phyloP scores from a whole-genome alignment of 768 basidiomycete species.

The Pulveroboletus sp. region DNA sequence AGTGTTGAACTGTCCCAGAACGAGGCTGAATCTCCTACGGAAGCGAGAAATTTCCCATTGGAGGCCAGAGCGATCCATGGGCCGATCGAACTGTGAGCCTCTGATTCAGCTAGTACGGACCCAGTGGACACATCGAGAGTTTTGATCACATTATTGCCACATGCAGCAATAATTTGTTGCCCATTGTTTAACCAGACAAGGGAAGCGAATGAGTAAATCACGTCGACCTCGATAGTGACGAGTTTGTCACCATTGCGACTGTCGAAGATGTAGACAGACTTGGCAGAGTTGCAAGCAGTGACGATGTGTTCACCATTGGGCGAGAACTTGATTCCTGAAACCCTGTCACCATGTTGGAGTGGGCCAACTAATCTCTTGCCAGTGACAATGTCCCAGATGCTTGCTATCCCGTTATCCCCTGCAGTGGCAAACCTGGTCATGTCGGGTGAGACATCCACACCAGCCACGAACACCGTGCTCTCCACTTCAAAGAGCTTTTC shows the following conservation, averaged over 20 bases:
- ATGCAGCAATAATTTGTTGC: neutral
- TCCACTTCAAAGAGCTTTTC: neutral
- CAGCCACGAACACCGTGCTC: fast-evolving
- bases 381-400: neutral
- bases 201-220: neutral
- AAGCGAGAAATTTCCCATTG: neutral
- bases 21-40: neutral
- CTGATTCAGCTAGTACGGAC: neutral
- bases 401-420: neutral
- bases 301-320: neutral
- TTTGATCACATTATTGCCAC: neutral
- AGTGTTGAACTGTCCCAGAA: neutral
- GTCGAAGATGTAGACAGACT: neutral
- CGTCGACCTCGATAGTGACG: neutral
- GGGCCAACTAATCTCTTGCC: neutral
- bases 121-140: neutral
- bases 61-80: neutral
- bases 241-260: neutral
- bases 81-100: no score
- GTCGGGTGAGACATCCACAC: neutral
- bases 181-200: neutral
- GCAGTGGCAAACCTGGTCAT: neutral
- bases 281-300: neutral
- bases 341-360: neutral
- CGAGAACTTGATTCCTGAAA: neutral